Conservation (phyloP, 208 protist species). For the Acanthamoeba healyi region DNA sequence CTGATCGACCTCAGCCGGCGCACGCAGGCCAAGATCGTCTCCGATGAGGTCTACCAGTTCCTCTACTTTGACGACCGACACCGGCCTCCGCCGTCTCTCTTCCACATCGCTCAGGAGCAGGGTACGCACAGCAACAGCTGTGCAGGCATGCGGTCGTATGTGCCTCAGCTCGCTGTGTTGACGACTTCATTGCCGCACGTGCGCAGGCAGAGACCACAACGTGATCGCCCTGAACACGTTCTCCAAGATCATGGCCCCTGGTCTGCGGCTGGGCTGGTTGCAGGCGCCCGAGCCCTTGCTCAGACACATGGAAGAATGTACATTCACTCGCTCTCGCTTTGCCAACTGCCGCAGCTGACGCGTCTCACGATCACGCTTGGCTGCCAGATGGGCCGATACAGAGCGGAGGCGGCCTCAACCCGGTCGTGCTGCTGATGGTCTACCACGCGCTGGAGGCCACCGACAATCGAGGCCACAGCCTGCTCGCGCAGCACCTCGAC, state of each 20-base stretch:
- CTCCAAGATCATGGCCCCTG: conserved; percentile 62
- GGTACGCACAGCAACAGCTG: neutral
- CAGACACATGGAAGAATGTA: neutral
- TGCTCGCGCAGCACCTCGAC: neutral
- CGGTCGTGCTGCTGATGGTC: neutral
- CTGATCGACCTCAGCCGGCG: conserved; percentile 42
- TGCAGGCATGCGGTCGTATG: too few species aligned
- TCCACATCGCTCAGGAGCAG: conserved; percentile 11
- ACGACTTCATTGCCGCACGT: too few species aligned
- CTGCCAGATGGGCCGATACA: conserved; percentile 35
- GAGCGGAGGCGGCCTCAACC: conserved; percentile 68
- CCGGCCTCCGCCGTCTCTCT: conserved; percentile 32
- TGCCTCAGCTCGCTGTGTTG: too few species aligned
- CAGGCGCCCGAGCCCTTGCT: conserved; percentile 17
- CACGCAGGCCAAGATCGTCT: neutral
- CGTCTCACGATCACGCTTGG: too few species aligned
- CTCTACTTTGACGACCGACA: conserved; percentile 33
- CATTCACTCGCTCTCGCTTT: neutral
- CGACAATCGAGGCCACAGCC: neutral
- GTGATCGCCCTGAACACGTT: conserved; percentile 65
- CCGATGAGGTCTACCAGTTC: conserved; percentile 76
- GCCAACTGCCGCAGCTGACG: too few species aligned
- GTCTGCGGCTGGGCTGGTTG: conserved; percentile 42
- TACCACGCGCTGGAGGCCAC: neutral
- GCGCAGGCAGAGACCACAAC: neutral